phyloP scores from a whole-genome alignment of 352 stramenopile genomes.

The Phytopythium cucurbitacearum region DNA sequence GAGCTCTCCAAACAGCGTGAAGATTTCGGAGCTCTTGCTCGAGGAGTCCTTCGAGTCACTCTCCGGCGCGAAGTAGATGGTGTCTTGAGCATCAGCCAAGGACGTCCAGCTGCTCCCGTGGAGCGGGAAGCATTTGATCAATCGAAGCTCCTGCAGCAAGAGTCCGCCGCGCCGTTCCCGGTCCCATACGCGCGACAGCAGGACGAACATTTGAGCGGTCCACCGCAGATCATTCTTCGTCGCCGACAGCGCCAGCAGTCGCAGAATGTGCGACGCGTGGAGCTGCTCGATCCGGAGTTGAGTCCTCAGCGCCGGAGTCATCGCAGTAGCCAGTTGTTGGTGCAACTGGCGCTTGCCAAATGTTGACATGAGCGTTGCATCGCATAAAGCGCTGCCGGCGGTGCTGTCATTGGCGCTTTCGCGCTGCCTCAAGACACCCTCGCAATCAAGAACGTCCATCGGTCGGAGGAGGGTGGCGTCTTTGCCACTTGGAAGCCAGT shows the following conservation, averaged over 20 bases:
- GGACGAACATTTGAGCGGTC: conserved; percentile 34
- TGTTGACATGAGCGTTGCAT: conserved; percentile 19
- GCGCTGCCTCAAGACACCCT: conserved; percentile 11
- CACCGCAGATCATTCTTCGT: conserved; percentile 32
- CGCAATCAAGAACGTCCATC: conserved; percentile 43
- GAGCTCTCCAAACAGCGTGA: conserved; percentile 21
- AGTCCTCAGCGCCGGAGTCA: conserved; percentile 43
- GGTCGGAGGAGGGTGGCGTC: conserved; percentile 11
- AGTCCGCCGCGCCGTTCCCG: conserved; percentile 42
- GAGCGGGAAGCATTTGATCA: conserved; percentile 73
- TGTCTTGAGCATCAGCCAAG: conserved; percentile 34
- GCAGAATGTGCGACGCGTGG: conserved; percentile 54
- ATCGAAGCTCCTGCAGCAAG: conserved; percentile 53
- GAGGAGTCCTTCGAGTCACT: too few relatives aligned
- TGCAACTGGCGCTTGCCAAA: conserved; percentile 58
- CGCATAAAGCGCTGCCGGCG: conserved; percentile 11
- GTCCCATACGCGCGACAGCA: conserved; percentile 57
- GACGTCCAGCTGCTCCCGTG: conserved; percentile 20
- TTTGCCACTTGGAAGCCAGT: conserved; percentile 38
- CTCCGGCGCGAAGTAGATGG: conserved; percentile 15
- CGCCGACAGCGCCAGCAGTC: conserved; percentile 32
- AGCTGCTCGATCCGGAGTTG: conserved; percentile 66
- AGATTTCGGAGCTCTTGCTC: too few relatives aligned
- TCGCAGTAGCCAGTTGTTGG: conserved; percentile 24
- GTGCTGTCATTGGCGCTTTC: conserved; percentile 10